Evolutionary conservation across 2,329 filamentous ascomycete genomes (phyloP).

Genomic region (Hymenoscyphus scutula): DNA sequence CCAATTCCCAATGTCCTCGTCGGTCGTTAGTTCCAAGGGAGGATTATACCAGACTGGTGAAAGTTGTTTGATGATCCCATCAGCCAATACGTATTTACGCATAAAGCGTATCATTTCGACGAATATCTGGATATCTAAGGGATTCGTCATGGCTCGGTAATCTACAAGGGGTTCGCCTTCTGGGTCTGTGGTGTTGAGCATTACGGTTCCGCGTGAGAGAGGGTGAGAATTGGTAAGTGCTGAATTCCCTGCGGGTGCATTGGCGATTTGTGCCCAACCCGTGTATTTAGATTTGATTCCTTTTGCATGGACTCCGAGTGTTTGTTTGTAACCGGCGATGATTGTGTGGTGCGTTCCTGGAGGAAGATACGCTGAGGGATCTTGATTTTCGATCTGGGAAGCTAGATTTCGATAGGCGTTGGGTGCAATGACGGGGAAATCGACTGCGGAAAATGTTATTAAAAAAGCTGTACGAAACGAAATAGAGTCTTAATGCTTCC

Average conservation of each 20-base stretch:
- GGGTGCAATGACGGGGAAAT: conserved; percentile 11
- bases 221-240: conserved; percentile 19
- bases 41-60: conserved; percentile 35
- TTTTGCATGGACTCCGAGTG: background rate
- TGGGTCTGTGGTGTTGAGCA: conserved; percentile 30
- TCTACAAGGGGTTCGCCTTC: conserved; percentile 36
- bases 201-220: conserved; percentile 39
- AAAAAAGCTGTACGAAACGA: too few species aligned
- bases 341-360: background rate
- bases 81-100: background rate
- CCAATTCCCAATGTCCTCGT: conserved; percentile 30
- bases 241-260: background rate
- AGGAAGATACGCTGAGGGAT: background rate
- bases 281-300: conserved; percentile 9
- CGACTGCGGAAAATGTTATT: too few species aligned
- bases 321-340: background rate
- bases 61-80: conserved; percentile 34
- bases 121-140: conserved; percentile 39
- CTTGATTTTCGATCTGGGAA: background rate
- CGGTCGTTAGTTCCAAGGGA: conserved; percentile 26
- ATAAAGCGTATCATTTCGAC: conserved; percentile 15
- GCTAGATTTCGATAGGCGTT: conserved; percentile 9
- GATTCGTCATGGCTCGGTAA: conserved; percentile 38
- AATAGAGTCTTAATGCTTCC: too few species aligned
- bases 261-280: conserved; percentile 10